phyloP scores from a whole-genome alignment of 192 early-diverging fungal genomes.

The Paraglomus brasilianum region DNA sequence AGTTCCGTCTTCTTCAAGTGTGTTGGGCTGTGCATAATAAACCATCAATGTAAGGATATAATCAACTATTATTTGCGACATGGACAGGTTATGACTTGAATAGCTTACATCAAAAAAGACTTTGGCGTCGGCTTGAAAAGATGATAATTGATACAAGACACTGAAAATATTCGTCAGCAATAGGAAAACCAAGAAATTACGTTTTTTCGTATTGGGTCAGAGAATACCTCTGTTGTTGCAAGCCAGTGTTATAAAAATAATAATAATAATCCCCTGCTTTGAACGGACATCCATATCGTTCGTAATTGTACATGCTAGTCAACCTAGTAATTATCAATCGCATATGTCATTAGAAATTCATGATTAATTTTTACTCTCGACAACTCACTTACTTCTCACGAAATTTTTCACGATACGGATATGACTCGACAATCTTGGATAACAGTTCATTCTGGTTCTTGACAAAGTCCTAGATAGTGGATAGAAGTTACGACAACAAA shows the following conservation, averaged over 20 bases:
- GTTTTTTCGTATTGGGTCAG: neutral
- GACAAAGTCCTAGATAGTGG: constrained; percentile 48
- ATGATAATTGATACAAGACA: constrained; percentile 55
- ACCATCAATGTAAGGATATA: too few relatives aligned
- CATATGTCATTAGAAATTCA: constrained; percentile 1
- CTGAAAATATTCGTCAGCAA: neutral
- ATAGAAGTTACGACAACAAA: neutral
- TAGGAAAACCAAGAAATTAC: neutral
- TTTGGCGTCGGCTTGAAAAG: constrained; percentile 42
- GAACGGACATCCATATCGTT: constrained; percentile 52
- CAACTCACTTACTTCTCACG: constrained; percentile 33
- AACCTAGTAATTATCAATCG: constrained; percentile 36
- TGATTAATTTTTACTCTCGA: neutral
- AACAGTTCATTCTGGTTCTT: constrained; percentile 59
- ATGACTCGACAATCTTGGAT: constrained; percentile 45
- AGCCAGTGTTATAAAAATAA: constrained; percentile 61
- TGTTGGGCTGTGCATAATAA: constrained; percentile 44
- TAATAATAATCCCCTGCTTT: constrained; percentile 66
- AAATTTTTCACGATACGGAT: constrained; percentile 38
- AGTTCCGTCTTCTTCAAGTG: constrained; percentile 58
- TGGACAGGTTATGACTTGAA: neutral
- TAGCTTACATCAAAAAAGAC: constrained; percentile 43
- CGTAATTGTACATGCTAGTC: constrained; percentile 60
- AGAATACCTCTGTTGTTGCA: constrained; percentile 51
- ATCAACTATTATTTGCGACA: neutral